Conservation (phyloP, 1,284 basidiomycete species). For the Moesziomyces aphidis region DNA sequence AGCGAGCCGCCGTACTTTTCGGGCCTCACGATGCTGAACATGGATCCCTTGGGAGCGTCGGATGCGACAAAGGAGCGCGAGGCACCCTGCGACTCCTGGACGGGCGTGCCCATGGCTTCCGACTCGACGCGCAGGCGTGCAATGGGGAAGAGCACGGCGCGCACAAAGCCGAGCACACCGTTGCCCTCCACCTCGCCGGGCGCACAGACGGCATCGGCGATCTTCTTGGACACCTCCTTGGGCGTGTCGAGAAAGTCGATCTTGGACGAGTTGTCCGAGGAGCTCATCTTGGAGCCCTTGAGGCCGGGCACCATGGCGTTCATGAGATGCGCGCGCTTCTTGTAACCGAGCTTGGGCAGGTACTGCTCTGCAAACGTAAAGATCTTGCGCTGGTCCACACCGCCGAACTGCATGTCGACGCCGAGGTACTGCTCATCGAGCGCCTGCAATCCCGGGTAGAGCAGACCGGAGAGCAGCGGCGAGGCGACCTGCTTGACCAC, state of each 20-base stretch:
- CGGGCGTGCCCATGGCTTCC: conserved; percentile 36
- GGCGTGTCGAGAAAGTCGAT: conserved; percentile 96
- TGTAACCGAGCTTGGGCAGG: conserved; percentile 91
- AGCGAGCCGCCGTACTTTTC: conserved; percentile 85
- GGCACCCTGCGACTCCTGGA: conserved; percentile 22
- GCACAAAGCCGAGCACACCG: conserved; percentile 88
- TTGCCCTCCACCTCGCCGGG: conserved; percentile 92
- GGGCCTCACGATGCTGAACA: conserved; percentile 82
- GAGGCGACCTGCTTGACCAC: conserved; percentile 98
- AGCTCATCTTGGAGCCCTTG: conserved; percentile 96
- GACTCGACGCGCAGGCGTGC: conserved; percentile 66
- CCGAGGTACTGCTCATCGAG: conserved; percentile 97
- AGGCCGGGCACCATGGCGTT: conserved; percentile 98
- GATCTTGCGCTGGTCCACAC: conserved; percentile 98
- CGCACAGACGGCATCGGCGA: conserved; percentile 87
- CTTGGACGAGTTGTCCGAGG: conserved; percentile 94
- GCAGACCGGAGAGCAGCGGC: conserved; percentile 86
- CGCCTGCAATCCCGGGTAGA: conserved; percentile 96
- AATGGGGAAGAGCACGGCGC: conserved; percentile 90
- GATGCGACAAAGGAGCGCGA: conserved; percentile 69
- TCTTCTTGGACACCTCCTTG: conserved; percentile 85
- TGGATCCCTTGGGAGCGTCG: conserved; percentile 78
- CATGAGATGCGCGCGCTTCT: conserved; percentile 97
- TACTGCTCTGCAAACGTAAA: conserved; percentile 97
- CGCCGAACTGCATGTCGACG: conserved; percentile 98